Conservation (phyloP, 2,329 filamentous ascomycete species). For the Bipolaris sorokiniana region DNA sequence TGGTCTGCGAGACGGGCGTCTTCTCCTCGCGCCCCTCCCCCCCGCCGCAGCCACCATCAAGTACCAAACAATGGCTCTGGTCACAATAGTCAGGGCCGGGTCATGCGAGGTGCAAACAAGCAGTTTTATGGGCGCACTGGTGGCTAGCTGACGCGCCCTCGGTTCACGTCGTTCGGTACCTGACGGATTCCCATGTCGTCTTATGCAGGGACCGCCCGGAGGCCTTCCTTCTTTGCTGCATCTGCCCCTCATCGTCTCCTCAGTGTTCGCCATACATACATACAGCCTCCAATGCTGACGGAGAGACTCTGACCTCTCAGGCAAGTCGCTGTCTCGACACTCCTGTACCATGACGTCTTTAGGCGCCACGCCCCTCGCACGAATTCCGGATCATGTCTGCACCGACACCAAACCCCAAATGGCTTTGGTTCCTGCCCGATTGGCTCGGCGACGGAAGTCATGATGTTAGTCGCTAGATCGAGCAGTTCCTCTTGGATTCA, state of each 20-base stretch:
- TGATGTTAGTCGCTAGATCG: slow-evolving; percentile 24
- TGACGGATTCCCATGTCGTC: slow-evolving; percentile 26
- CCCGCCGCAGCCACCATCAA: not conserved
- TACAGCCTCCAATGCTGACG: not conserved
- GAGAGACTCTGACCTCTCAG: not conserved
- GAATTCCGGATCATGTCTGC: slow-evolving; percentile 16
- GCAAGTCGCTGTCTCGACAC: slow-evolving; percentile 6
- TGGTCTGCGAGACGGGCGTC: not conserved
- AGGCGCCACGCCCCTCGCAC: slow-evolving; percentile 7
- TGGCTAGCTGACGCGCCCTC: slow-evolving; percentile 26
- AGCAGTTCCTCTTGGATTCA: slow-evolving; percentile 14
- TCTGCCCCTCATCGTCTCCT: slow-evolving; percentile 11
- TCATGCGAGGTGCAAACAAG: slow-evolving; percentile 19
- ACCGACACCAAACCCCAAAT: slow-evolving; percentile 15
- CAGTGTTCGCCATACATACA: slow-evolving; percentile 1
- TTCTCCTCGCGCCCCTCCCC: not conserved
- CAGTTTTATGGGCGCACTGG: slow-evolving; percentile 24
- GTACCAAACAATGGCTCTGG: not conserved
- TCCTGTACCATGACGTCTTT: slow-evolving; percentile 21
- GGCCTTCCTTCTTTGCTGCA: slow-evolving; percentile 16
- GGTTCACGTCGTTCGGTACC: slow-evolving; percentile 25
- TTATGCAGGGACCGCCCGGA: slow-evolving; percentile 36
- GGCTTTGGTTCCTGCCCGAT: slow-evolving; percentile 23
- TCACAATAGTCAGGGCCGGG: slow-evolving; percentile 22
- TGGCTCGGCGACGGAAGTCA: slow-evolving; percentile 26